Base-by-base conservation (phyloP, 2,329 filamentous ascomycete species). In the Calonectria crousiana region DNA sequence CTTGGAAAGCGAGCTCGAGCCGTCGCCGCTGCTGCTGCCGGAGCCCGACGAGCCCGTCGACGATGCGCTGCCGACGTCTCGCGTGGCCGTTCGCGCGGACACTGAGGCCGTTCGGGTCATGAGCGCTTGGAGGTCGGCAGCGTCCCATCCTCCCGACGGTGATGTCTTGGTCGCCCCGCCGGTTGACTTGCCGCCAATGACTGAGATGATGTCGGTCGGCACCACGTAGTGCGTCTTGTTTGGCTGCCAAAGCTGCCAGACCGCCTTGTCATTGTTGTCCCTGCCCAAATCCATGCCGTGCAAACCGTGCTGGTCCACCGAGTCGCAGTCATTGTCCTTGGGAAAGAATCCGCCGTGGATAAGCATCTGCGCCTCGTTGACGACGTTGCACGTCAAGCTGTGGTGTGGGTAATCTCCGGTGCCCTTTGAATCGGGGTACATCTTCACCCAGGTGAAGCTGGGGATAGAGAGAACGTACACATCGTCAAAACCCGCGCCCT, bases 321-420 rank as follows among this genome's bases (percentile, higher is more conserved):
- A 84, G 78, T 93, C 91, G 78, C 91, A 92, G 18, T 84, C 79
- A 44, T 87, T 79, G 14, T 75, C 83, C 3, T 84, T 76, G 0
- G 90, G 88, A 75, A 92, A 93, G 64, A 86, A 88, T 26, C 92
- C 92, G 30, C 92, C 91, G 56, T 92, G 89, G 70, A 93, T 84
- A 34, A 93, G 81, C 91, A 93, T 93, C 80, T 93, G 91, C 5
- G 88, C 86, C 34, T 84, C 81, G 67, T 88, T 86, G n/a, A 82
- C 78, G 10, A 92, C 88, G 77, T 92, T 92, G 78, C 90, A 92
- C 60, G 86, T 89, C 18, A 91, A 83, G 28, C 88, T 89, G 80
- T 92, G 88, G 76, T 91, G 90, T 14, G 87, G 87, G 51, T 84
- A 85, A 51, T 79, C 80, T 51, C 86, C 84, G 0, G 84, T 86